Conservation (phyloP, 106 monocot genomes). For the Dioscorea alata region DNA sequence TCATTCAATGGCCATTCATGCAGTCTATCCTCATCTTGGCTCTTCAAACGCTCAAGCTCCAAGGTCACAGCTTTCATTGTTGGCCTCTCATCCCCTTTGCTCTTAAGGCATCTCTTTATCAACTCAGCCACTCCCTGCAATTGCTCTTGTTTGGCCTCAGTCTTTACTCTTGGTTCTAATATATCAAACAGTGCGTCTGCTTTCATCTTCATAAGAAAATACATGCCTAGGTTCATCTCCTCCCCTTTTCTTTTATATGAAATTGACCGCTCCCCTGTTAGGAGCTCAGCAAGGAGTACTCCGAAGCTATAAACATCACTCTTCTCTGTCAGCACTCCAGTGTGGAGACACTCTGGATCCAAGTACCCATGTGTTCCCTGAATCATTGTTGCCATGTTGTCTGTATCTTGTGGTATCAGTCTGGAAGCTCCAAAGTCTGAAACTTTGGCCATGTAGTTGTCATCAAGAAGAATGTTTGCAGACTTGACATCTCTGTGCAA, state of each 20-base stretch:
- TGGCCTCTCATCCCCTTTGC: slow-evolving; percentile 54
- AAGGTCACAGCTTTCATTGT: slow-evolving; percentile 50
- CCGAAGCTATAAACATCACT: slow-evolving; percentile 43
- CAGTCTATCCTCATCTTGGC: neutral
- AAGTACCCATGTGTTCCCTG: slow-evolving; percentile 22
- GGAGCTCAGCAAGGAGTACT: slow-evolving; percentile 34
- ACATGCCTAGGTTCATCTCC: slow-evolving; percentile 25
- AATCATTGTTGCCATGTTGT: slow-evolving; percentile 13
- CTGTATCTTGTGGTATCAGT: slow-evolving; percentile 9
- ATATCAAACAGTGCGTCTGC: slow-evolving; percentile 2
- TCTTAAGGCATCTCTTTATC: slow-evolving; percentile 29
- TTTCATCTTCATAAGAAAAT: slow-evolving; percentile 18
- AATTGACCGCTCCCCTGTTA: slow-evolving; percentile 27
- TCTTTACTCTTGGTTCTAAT: slow-evolving; percentile 12
- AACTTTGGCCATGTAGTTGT: slow-evolving; percentile 35
- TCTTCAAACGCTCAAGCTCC: slow-evolving; percentile 35
- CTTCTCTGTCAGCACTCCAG: slow-evolving; percentile 11
- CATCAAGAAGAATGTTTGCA: slow-evolving; percentile 36
- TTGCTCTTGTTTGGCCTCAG: slow-evolving; percentile 10
- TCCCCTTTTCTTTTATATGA: neutral
- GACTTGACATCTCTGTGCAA: slow-evolving; percentile 49
- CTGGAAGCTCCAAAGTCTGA: slow-evolving; percentile 34
- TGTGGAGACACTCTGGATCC: slow-evolving; percentile 27
- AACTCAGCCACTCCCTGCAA: slow-evolving; percentile 8
- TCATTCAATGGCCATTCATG: slow-evolving; percentile 4